Conservation (phyloP, 352 stramenopile species). For the Peronospora tabacina region DNA sequence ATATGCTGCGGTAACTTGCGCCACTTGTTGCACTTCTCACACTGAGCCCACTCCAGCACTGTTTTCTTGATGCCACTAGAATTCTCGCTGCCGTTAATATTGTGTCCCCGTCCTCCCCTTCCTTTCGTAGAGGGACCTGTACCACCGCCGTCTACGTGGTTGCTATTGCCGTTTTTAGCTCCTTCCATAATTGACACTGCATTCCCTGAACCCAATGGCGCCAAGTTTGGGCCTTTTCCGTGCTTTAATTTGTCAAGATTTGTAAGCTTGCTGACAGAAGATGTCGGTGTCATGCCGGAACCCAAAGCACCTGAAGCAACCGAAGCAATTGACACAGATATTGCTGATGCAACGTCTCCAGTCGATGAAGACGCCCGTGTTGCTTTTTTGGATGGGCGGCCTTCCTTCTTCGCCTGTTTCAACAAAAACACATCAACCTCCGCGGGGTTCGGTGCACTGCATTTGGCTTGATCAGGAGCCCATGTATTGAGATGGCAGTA, state of each 20-base stretch:
- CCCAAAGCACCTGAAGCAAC: background rate
- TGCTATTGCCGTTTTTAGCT: conserved; percentile 7
- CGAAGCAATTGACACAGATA: conserved; percentile 8
- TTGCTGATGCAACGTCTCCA: conserved; percentile 10
- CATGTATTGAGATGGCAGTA: conserved; percentile 80
- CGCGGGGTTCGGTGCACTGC: conserved; percentile 52
- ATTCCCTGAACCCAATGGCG: conserved; percentile 11
- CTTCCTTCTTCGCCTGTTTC: conserved; percentile 57
- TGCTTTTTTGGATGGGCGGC: conserved; percentile 47
- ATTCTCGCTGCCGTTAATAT: conserved; percentile 1
- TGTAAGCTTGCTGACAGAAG: conserved; percentile 14
- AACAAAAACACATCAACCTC: conserved; percentile 64
- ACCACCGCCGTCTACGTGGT: conserved; percentile 1
- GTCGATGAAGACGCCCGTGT: conserved; percentile 18
- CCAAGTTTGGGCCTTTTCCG: conserved; percentile 20
- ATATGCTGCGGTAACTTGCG: conserved; percentile 89
- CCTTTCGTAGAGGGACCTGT: conserved; percentile 14
- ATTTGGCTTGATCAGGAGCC: conserved; percentile 62
- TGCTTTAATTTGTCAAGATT: conserved; percentile 22
- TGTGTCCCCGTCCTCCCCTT: conserved; percentile 15
- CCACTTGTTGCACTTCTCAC: conserved; percentile 95
- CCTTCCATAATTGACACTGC: conserved; percentile 4
- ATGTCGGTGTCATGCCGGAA: conserved; percentile 12
- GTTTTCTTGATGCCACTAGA: conserved; percentile 53
- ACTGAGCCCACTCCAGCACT: conserved; percentile 92